Conservation (phyloP, 2,329 filamentous ascomycete genomes). For the Fusarium avenaceum region DNA sequence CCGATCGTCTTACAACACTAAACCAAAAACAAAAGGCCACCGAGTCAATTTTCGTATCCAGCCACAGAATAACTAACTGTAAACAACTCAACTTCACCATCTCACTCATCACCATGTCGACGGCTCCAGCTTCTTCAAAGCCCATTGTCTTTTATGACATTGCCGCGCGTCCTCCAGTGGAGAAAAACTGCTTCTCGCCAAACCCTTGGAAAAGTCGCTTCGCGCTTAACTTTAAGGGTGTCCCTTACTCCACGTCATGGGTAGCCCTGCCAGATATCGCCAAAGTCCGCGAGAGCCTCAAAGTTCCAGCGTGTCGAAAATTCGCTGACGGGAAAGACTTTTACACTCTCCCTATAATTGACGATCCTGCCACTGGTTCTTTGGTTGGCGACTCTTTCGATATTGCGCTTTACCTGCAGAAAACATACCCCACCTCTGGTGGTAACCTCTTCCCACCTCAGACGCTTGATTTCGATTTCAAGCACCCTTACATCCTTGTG, state of each 20-base stretch:
- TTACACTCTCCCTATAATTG: slow-evolving; percentile 71
- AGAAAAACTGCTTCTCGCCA: slow-evolving; percentile 42
- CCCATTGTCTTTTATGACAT: slow-evolving; percentile 60
- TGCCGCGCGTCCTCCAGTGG: slow-evolving; percentile 51
- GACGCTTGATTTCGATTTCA: slow-evolving; percentile 57
- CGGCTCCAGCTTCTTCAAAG: background rate
- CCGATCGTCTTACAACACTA: too few relatives aligned
- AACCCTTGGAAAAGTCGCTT: slow-evolving; percentile 55
- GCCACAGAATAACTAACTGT: background rate
- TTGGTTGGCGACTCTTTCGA: slow-evolving; percentile 74
- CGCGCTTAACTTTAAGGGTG: slow-evolving; percentile 59
- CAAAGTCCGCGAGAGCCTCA: slow-evolving; percentile 61
- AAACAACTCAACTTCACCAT: background rate
- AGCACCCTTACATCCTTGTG: slow-evolving; percentile 16
- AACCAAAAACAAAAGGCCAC: background rate
- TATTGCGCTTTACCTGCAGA: slow-evolving; percentile 72
- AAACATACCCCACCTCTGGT: slow-evolving; percentile 62
- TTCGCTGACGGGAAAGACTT: slow-evolving; percentile 69
- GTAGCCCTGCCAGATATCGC: slow-evolving; percentile 66
- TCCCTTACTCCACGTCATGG: slow-evolving; percentile 59
- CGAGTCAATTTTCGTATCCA: background rate
- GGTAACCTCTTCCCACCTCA: slow-evolving; percentile 63
- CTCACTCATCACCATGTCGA: slow-evolving; percentile 1
- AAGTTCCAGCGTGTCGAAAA: slow-evolving; percentile 64
- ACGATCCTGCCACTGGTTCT: slow-evolving; percentile 58